Evolutionary conservation across 306 rosid genomes (phyloP).

Genomic region (Canavalia gladiata): DNA sequence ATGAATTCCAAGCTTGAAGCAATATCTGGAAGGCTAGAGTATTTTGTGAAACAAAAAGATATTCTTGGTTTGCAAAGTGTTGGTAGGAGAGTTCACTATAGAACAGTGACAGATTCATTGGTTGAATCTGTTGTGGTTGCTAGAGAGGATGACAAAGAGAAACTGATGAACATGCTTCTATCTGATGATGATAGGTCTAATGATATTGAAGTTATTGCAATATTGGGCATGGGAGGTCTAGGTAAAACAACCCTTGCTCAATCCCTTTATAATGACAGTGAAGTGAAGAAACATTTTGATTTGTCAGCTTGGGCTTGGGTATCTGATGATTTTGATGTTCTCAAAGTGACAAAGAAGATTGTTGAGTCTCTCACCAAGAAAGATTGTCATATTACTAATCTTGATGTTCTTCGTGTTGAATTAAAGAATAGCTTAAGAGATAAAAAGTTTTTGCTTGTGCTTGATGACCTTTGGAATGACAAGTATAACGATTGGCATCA

Average conservation of each 20-base stretch:
- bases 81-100: slow-evolving; percentile 3
- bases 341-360: slow-evolving; percentile 53
- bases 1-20: slow-evolving; percentile 50
- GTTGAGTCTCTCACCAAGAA: slow-evolving; percentile 39
- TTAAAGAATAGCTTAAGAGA: slow-evolving; percentile 42
- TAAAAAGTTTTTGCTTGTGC: slow-evolving; percentile 56
- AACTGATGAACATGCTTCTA: slow-evolving; percentile 28
- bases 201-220: slow-evolving; percentile 39
- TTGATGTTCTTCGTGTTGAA: slow-evolving; percentile 55
- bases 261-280: slow-evolving; percentile 35
- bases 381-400: slow-evolving; percentile 37
- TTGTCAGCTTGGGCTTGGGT: slow-evolving; percentile 49
- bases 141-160: slow-evolving; percentile 49
- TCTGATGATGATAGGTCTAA: slow-evolving; percentile 27
- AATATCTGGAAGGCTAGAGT: slow-evolving; percentile 42
- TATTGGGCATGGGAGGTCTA: slow-evolving; percentile 49
- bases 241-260: slow-evolving; percentile 61
- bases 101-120: slow-evolving; percentile 51
- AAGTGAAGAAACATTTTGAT: slow-evolving; percentile 35
- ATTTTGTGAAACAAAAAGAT: slow-evolving; percentile 52
- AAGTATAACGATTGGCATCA: slow-evolving; percentile 60
- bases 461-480: slow-evolving; percentile 65
- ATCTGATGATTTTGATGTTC: slow-evolving; percentile 51
- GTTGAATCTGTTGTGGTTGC: slow-evolving; percentile 57
- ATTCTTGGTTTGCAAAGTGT: slow-evolving; percentile 54